Evolutionary conservation across 75 land plant genomes (phyloP), one percentile per base, ranked within the genome.

Genomic region (Selaginella tamariscina): DNA sequence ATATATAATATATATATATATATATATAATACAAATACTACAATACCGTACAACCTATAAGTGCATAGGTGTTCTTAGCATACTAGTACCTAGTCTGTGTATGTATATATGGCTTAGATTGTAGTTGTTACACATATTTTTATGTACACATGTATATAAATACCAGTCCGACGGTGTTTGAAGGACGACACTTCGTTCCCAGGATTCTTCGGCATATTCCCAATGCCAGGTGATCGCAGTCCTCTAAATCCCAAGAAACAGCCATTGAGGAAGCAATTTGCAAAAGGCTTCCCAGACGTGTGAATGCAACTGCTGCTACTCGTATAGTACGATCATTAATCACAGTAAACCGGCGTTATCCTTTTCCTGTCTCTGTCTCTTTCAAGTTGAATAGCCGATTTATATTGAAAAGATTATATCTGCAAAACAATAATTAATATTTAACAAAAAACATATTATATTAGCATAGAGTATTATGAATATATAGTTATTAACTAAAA

Each of bases 211-310:
- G 30, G 56, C 31, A 5, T 71, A 76, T 30, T 77, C 78, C 94
- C 85, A 88, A 55, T 20, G 87, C 97, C 65, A 92, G 74, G 1
- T 57, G 75, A 22, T 82, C 79, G 76, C 97, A 92, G 22, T 68
- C 78, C 64, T n/a, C 59, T 1, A 84, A 60, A 65, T 77, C 72
- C 97, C 97, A 92, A n/a, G 33, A 71, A 72, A 88, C 65, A 65
- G 44, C 65, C 32, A 92, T 75, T 62, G 97, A 92, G 49, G 97
- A 92, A 32, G 97, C 78, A n/a, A 65, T 92, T 88, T 30, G 97
- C 89, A 81, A 92, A 92, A 64, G 85, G 75, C 65, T 57, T 80
- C 29, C 84, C 83, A 57, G 79, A 70, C 29, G 30, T 28, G 80
- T 82, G 77, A 32, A 92, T 30, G 26, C 87, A 70, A 86, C 89